Evolutionary conservation across 257 asterid genomes (phyloP).

Genomic region (Nicotiana noctiflora): DNA sequence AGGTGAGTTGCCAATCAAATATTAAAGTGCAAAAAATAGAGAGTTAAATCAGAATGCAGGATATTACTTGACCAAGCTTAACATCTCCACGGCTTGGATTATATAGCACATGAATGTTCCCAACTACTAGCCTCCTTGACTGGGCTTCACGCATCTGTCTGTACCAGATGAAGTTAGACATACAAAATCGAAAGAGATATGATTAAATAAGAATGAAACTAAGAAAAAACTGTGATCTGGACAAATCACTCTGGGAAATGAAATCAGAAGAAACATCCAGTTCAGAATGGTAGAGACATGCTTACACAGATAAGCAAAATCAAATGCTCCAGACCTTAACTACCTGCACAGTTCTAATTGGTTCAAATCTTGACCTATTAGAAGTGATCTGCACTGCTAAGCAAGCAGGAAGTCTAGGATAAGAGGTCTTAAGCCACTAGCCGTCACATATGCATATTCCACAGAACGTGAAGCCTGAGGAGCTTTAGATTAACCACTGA

Average conservation of each 20-base stretch:
- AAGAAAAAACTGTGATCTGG: not conserved
- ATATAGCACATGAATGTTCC: slow-evolving; percentile 35
- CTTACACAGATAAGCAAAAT: not conserved
- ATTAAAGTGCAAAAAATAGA: not conserved
- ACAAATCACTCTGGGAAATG: not conserved
- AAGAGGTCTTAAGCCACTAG: not conserved
- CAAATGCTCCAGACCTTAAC: not conserved
- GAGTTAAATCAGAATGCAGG: not conserved
- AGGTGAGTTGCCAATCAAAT: not conserved
- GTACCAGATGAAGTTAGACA: slow-evolving; percentile 22
- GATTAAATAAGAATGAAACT: not conserved
- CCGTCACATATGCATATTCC: not conserved
- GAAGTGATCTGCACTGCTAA: not conserved
- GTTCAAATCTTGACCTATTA: not conserved
- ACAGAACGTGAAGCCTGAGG: not conserved
- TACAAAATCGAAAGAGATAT: not conserved
- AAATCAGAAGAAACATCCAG: not conserved
- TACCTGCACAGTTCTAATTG: not conserved
- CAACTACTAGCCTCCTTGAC: slow-evolving; percentile 27
- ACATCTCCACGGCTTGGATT: slow-evolving; percentile 33
- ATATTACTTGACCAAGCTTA: slow-evolving; percentile 38
- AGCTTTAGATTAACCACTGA: not conserved
- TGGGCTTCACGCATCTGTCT: slow-evolving; percentile 29
- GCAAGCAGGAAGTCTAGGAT: not conserved
- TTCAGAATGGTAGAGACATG: slow-evolving; percentile 4